Evolutionary conservation across 2,329 filamentous ascomycete species (phyloP).

Genomic region (Immersiporthe knoxdaviesiana): DNA sequence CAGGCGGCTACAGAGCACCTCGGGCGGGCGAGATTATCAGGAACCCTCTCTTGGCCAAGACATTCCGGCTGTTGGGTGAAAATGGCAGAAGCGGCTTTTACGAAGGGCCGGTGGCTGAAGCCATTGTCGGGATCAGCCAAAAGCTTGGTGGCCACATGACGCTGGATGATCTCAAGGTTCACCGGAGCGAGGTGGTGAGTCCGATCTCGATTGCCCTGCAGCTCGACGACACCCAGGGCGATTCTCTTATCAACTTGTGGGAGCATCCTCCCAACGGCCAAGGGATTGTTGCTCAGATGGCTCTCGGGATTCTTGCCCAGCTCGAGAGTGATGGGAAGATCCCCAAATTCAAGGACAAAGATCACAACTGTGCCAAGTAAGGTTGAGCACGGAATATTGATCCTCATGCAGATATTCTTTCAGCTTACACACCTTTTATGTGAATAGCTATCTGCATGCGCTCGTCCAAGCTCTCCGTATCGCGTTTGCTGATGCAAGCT

Average conservation of each 20-base stretch:
- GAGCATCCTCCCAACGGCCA: constrained; percentile 96
- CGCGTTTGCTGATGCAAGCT: constrained; percentile 83
- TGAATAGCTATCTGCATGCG: constrained; percentile 64
- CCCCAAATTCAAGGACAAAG: constrained; percentile 63
- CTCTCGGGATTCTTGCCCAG: constrained; percentile 84
- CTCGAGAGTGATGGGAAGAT: constrained; percentile 78
- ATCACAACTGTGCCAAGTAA: constrained; percentile 80
- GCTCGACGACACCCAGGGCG: constrained; percentile 34
- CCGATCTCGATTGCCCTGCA: constrained; percentile 24
- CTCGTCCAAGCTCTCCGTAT: constrained; percentile 87
- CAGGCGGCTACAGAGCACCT: constrained; percentile 73
- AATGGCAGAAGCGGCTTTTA: constrained; percentile 91
- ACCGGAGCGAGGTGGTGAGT: constrained; percentile 57
- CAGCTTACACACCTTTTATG: neutral
- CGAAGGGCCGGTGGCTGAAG: constrained; percentile 76
- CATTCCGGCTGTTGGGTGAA: constrained; percentile 74
- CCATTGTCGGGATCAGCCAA: constrained; percentile 74
- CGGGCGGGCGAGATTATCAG: constrained; percentile 81
- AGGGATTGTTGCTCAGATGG: constrained; percentile 91
- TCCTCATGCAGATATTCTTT: neutral
- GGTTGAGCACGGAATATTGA: neutral
- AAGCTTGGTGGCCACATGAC: constrained; percentile 76
- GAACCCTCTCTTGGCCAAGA: constrained; percentile 77
- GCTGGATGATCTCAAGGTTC: constrained; percentile 76
- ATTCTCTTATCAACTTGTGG: constrained; percentile 80